A percentile compares a stretch with the other conserved stretches of the same genome.
These are phyloP conservation scores for Ogataea kodamae DNA, from an alignment of 805 yeast species.

Conservation along the genomic window DNA sequence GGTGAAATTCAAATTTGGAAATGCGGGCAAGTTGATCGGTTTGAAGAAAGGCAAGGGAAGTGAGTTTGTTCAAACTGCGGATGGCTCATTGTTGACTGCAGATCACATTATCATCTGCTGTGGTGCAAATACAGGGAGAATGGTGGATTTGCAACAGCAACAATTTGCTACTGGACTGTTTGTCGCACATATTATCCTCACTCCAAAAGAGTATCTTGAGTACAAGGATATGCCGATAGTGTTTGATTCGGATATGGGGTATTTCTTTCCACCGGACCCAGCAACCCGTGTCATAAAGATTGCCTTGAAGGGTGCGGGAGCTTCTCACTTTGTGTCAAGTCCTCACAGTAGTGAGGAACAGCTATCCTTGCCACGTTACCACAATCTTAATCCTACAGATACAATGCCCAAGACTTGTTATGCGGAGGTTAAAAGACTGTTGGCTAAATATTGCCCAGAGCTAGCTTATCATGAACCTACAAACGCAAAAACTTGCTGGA, in stretches of 20 bases:
- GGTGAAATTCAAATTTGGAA: conserved; percentile 36
- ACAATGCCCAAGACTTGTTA: conserved; percentile 37
- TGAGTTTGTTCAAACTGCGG: conserved; percentile 24
- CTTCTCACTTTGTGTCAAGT: conserved; percentile 20
- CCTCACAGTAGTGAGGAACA: conserved; percentile 19
- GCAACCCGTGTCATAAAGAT: conserved; percentile 37
- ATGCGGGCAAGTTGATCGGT: conserved; percentile 24
- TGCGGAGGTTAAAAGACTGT: conserved; percentile 30
- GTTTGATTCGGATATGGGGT: conserved; percentile 44
- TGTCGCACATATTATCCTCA: conserved; percentile 38
- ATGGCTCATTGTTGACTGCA: conserved; percentile 32
- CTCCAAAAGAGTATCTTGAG: conserved; percentile 34
- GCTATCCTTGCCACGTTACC: conserved; percentile 38
- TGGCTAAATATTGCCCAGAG: conserved; percentile 39
- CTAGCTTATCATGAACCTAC: conserved; percentile 35
- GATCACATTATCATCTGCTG: conserved; percentile 35
- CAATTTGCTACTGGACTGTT: conserved; percentile 40
- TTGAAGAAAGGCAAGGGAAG: conserved; percentile 10
- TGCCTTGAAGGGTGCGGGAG: conserved; percentile 38
- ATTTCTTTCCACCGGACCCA: conserved; percentile 48
- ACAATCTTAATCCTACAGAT: conserved; percentile 31
- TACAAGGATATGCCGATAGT: conserved; percentile 41
- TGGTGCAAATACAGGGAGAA: conserved; percentile 40
- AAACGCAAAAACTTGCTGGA: conserved; percentile 37
- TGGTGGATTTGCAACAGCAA: conserved; percentile 32